phyloP scores from a whole-genome alignment of 2,329 filamentous ascomycete genomes.

The Ascochyta pisi region DNA sequence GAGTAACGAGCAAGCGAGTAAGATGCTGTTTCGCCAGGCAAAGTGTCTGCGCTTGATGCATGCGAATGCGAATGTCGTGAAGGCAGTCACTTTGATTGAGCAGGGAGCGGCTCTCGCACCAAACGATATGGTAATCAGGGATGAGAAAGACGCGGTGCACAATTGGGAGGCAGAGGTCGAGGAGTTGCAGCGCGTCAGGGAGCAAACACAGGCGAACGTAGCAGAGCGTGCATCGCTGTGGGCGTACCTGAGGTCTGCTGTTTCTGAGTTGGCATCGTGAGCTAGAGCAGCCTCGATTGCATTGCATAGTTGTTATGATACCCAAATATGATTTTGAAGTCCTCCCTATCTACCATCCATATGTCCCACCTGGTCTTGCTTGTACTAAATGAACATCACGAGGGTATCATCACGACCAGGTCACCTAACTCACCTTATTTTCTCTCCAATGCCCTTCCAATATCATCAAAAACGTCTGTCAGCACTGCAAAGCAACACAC shows the following conservation, averaged over 20 bases:
- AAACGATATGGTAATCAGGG: conserved; percentile 26
- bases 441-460: no score
- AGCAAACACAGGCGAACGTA: neutral
- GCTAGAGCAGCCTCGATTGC: conserved; percentile 5
- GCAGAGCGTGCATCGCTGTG: conserved; percentile 3
- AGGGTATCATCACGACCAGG: no score
- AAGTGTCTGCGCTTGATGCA: conserved; percentile 29
- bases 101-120: conserved; percentile 27
- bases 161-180: conserved; percentile 27
- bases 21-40: conserved; percentile 35
- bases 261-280: conserved; percentile 18
- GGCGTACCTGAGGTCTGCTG: conserved; percentile 6
- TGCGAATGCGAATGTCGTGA: conserved; percentile 13
- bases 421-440: no score
- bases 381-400: no score
- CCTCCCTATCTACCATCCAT: no score
- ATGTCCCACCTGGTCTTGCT: no score
- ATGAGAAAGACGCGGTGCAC: conserved; percentile 27
- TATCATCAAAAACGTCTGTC: no score
- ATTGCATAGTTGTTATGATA: conserved; percentile 8
- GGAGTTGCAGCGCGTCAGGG: conserved; percentile 3
- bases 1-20: conserved; percentile 31
- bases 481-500: no score
- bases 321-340: neutral
- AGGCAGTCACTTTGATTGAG: conserved; percentile 27